Evolutionary conservation across 139 green algal species (phyloP).

Genomic region (Chlorella sp.): DNA sequence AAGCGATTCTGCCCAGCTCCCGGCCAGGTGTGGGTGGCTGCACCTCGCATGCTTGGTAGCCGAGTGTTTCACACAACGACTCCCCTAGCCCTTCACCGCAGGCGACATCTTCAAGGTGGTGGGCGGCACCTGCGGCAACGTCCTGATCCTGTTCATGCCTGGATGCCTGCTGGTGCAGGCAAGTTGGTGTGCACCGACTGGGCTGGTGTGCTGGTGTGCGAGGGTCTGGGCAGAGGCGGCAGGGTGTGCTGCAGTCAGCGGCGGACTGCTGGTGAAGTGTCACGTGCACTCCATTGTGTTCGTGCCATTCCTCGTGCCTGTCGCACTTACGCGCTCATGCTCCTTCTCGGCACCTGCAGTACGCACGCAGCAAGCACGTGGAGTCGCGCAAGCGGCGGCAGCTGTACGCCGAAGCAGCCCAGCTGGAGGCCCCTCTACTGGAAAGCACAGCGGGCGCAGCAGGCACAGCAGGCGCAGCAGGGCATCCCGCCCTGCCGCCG

Average conservation of each 20-base stretch:
- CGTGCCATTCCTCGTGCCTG: too few species aligned
- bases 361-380: too few species aligned
- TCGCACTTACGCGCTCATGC: too few species aligned
- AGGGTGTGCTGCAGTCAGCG: neutral
- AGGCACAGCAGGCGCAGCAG: neutral
- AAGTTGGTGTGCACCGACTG: too few species aligned
- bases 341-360: too few species aligned
- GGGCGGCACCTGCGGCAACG: slow-evolving; percentile 59
- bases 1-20: neutral
- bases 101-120: slow-evolving; percentile 71
- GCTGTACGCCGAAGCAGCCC: neutral
- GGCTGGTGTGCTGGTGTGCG: too few species aligned
- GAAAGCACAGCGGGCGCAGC: neutral
- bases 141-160: slow-evolving; percentile 73
- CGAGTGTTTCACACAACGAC: neutral
- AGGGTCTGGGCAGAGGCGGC: neutral
- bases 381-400: neutral
- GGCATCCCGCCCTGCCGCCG: neutral
- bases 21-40: too few species aligned
- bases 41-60: neutral
- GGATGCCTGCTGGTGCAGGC: slow-evolving; percentile 55
- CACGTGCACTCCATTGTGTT: too few species aligned
- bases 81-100: neutral
- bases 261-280: neutral
- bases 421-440: neutral